Evolutionary conservation across 441 rosid genomes (phyloP), one percentile per base, ranked within the genome.

Genomic region (Flueggea neowawraea): DNA sequence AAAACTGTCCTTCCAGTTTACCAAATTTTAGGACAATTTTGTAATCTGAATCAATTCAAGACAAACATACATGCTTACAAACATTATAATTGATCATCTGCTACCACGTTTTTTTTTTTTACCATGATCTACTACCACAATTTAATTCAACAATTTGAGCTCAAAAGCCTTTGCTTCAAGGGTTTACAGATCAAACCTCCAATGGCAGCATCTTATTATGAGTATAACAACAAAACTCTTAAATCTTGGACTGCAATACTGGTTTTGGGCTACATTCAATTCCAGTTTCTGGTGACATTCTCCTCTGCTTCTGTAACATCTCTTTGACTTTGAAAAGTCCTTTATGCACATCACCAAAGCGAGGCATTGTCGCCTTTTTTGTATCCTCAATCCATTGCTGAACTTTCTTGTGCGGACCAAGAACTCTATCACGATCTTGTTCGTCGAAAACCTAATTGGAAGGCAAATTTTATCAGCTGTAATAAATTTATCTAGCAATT

Each of bases 311-410:
- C 60, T 78, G 77, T 10, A 82, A 55, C 15, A 15, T 74, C 15
- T 58, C 75, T 75, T 85, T 90, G 62, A 55, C 74, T 69, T 48
- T 74, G 65, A 75, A 79, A 68, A 93, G 77, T 72, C 61, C 22
- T 59, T 84, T 64, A 67, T 90, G 92, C 59, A 87, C 91, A 66
- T 84, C 91, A 63, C 86, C 91, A 62, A 93, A 93, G 75, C 86
- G 84, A 52, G 96, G 96, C 60, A 66, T 77, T 1, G 89, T 87
- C 16, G 89, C 90, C n/a, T 75, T 73, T 65, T 73, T 85, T 13
- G 95, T 88, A 67, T 71, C 70, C 70, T 84, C 89, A 49, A 90
- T 76, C 98, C 98, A 93, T 55, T 85, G 78, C 68, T 74, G 81
- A 57, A 93, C 87, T 79, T 85, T 88, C 79, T 81, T 81, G 69